Conservation (phyloP, 495 filamentous ascomycete species). For the Friedmanniomyces endolithicus region DNA sequence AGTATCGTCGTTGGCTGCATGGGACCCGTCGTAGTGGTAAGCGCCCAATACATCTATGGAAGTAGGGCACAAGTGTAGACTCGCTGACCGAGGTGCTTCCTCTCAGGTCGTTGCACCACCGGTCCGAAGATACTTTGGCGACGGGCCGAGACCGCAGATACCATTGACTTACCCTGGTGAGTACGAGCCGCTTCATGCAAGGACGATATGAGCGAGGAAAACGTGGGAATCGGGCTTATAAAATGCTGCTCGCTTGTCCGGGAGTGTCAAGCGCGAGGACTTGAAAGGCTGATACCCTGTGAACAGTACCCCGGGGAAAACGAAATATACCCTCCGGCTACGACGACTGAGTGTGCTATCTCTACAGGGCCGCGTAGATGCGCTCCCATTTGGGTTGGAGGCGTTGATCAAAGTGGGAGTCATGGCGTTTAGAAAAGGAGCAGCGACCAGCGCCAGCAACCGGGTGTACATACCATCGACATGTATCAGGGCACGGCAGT, state of each 20-base stretch:
- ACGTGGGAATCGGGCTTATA: too few relatives aligned
- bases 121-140: conserved; percentile 53
- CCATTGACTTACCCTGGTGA: conserved; percentile 87
- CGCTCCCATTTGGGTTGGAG: background rate
- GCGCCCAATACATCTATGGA: background rate
- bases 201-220: background rate
- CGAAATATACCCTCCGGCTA: conserved; percentile 1
- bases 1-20: conserved; percentile 56
- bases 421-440: background rate
- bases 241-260: background rate
- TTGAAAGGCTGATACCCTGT: background rate
- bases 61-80: background rate
- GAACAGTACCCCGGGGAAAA: conserved; percentile 3
- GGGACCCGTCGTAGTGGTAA: conserved; percentile 55
- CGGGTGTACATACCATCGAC: background rate
- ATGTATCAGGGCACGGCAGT: too few relatives aligned
- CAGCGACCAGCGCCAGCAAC: background rate
- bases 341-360: conserved; percentile 6
- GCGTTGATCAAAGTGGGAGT: too few relatives aligned
- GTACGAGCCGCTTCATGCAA: conserved; percentile 24
- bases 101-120: conserved; percentile 45
- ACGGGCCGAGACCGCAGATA: conserved; percentile 54
- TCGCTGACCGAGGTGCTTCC: background rate
- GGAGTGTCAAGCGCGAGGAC: background rate
- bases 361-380: too few relatives aligned